Evolutionary conservation across 208 protist species (phyloP).

Genomic region (Acanthamoeba culbertsoni): DNA sequence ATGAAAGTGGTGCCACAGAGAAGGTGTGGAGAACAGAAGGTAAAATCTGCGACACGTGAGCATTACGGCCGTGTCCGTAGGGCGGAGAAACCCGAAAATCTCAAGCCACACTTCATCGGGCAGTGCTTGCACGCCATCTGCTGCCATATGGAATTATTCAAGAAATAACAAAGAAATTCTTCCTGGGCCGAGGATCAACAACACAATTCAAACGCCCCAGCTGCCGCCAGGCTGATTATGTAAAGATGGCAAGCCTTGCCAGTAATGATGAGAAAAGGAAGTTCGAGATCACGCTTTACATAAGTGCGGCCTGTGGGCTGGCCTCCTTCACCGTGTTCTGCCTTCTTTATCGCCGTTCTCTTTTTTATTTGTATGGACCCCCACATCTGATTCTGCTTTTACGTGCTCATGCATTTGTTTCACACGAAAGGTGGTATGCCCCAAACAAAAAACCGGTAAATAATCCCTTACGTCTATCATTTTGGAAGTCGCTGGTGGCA

Average conservation of each 20-base stretch:
- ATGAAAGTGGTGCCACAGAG: neutral
- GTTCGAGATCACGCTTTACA: neutral
- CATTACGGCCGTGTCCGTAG: neutral
- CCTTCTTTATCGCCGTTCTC: neutral
- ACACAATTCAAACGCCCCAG: no score
- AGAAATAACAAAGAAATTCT: no score
- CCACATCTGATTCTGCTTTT: neutral
- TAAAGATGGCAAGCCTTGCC: neutral
- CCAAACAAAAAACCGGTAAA: neutral
- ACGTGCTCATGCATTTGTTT: neutral
- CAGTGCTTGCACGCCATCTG: neutral
- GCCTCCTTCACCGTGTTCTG: neutral
- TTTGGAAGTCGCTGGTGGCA: conserved; percentile 3
- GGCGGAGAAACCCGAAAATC: neutral
- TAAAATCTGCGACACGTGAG: neutral
- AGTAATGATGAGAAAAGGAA: neutral
- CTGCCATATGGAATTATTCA: no score
- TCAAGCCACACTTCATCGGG: neutral
- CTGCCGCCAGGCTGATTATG: no score
- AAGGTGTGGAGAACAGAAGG: neutral
- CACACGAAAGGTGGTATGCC: neutral
- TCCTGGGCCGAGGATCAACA: no score
- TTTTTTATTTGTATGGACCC: neutral
- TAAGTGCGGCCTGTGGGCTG: neutral
- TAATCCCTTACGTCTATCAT: conserved; percentile 23